Conservation (phyloP, 1,139 yeast genomes). For the Candida tetrigidarum region DNA sequence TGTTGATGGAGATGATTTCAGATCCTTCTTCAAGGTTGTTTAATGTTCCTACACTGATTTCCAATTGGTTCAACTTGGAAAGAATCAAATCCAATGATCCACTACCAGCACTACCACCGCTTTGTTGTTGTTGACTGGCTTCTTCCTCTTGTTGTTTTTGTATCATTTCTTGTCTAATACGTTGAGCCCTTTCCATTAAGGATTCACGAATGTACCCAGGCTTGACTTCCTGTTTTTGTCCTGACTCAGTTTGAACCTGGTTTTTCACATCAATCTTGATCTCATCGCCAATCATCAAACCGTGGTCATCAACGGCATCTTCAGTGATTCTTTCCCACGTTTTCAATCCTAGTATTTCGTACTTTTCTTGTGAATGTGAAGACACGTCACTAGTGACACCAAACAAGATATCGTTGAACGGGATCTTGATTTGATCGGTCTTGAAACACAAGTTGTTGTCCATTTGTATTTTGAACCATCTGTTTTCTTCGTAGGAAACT, state of each 20-base stretch:
- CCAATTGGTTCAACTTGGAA: conserved; percentile 11
- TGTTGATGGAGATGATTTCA: conserved; percentile 1
- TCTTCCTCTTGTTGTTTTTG: conserved; percentile 14
- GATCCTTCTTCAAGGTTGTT: conserved; percentile 5
- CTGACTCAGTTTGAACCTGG: conserved; percentile 16
- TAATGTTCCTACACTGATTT: conserved; percentile 1
- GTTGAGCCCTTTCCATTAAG: conserved; percentile 41
- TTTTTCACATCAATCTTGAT: conserved; percentile 29
- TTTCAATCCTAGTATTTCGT: conserved; percentile 61
- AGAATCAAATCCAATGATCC: conserved; percentile 3
- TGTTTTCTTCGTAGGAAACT: conserved; percentile 50
- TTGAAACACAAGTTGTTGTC: conserved; percentile 75
- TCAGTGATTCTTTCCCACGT: conserved; percentile 56
- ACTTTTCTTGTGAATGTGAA: conserved; percentile 52
- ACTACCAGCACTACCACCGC: neutral
- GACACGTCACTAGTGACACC: conserved; percentile 54
- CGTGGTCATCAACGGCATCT: conserved; percentile 64
- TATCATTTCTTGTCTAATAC: conserved; percentile 27
- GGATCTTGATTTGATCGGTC: conserved; percentile 54
- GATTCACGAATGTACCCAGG: conserved; percentile 33
- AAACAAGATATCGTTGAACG: conserved; percentile 37
- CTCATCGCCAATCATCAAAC: conserved; percentile 51
- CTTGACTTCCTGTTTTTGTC: conserved; percentile 11
- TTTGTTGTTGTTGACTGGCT: conserved; percentile 6
- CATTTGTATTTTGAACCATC: conserved; percentile 62